Evolutionary conservation across 2,329 filamentous ascomycete genomes (phyloP).

Genomic region (Fusarium transvaalense): DNA sequence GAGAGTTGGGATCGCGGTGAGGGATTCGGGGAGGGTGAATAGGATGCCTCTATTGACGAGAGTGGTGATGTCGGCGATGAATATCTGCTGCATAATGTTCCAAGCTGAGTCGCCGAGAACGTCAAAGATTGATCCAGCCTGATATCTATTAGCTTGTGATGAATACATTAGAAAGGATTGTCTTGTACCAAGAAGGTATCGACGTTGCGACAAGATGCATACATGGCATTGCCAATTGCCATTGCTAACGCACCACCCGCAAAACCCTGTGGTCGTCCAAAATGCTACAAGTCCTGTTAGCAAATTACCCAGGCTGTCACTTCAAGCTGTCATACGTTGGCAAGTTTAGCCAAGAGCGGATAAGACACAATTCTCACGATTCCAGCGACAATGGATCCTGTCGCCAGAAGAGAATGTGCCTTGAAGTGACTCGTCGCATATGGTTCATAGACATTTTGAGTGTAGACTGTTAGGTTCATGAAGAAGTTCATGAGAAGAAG

Average conservation of each 20-base stretch:
- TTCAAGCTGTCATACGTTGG: slow-evolving; percentile 2
- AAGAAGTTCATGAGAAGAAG: slow-evolving; percentile 41
- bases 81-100: slow-evolving; percentile 41
- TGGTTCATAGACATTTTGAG: slow-evolving; percentile 37
- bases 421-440: slow-evolving; percentile 41
- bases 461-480: slow-evolving; percentile 40
- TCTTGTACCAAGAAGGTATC: slow-evolving; percentile 31
- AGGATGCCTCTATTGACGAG: slow-evolving; percentile 38
- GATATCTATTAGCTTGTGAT: background rate
- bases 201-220: slow-evolving; percentile 30
- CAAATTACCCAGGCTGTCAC: background rate
- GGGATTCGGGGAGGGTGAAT: slow-evolving; percentile 33
- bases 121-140: slow-evolving; percentile 41
- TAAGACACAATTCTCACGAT: slow-evolving; percentile 34
- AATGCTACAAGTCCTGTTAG: slow-evolving; percentile 10
- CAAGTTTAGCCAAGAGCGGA: slow-evolving; percentile 35
- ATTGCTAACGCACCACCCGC: slow-evolving; percentile 24
- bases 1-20: slow-evolving; percentile 34
- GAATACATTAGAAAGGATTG: accelerated
- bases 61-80: slow-evolving; percentile 34
- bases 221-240: slow-evolving; percentile 36
- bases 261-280: slow-evolving; percentile 31
- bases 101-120: slow-evolving; percentile 33
- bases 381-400: slow-evolving; percentile 31
- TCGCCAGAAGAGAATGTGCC: slow-evolving; percentile 27